Base-by-base conservation (phyloP, 1,139 yeast genomes). In the Magnusiomyces tetraspermus region DNA sequence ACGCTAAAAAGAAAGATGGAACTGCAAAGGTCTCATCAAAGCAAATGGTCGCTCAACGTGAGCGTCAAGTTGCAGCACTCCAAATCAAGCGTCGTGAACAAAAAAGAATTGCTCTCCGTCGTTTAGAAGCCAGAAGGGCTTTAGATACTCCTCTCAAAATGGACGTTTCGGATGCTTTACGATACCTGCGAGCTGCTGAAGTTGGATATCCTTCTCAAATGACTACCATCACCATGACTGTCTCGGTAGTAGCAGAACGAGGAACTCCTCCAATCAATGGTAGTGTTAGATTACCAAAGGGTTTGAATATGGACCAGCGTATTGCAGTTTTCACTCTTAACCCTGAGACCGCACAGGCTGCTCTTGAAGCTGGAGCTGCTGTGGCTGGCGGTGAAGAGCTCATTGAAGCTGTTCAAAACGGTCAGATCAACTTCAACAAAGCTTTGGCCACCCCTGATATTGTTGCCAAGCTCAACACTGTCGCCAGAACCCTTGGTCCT, bases 361-460 rank as follows among this genome's bases (percentile, higher is more conserved):
- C 87, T n/a, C 70, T 72, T 52, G 71, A 68, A 22, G 76, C 80
- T 46, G 87, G 84, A 46, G 88, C 83, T 21, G 68, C 72, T 15
- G 63, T 72, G 1, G 84, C 80, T 28, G 97, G 96, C 31, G 95
- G 95, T 11, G 66, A 72, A 46, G 89, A 85, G 36, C 73, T 87
- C 54, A 73, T 92, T 46, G 83, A 82, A 38, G 70, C 77, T 56
- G 82, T 89, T 56, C 71, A 74, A 52, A 68, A 73, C 8, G 92
- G 88, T 24, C 72, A 73, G 30, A 71, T 87, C 46, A 76, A 78
- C 60, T 84, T 83, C 63, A 89, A 89, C 63, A 84, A 82, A 63
- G 82, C 89, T 40, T 83, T 84, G 63, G 95, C 97, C 8, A 84
- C 96, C 1, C 85, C 95, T 1, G 96, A 88, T 50, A 79, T 88